A percentile compares a stretch with the other conserved stretches of the same genome.
Conservation (phyloP, 1,139 yeast genomes). For the Tardiomyces digboiensis region DNA sequence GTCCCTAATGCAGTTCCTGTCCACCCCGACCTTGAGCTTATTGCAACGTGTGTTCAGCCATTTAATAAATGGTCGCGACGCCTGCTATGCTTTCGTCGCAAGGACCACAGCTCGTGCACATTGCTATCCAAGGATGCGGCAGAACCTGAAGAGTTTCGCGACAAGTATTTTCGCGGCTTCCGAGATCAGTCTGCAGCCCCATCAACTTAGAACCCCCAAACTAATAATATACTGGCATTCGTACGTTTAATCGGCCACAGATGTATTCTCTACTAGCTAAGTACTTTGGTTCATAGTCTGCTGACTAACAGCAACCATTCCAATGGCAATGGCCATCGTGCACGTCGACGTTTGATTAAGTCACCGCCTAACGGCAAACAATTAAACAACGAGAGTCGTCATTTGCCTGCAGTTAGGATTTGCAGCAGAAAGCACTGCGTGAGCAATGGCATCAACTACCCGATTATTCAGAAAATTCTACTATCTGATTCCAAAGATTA, state of each 20-base stretch:
- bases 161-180: conserved; percentile 68
- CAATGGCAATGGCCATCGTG: background rate
- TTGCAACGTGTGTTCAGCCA: conserved; percentile 74
- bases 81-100: conserved; percentile 66
- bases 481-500: conserved; percentile 22
- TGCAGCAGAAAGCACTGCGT: too few species aligned
- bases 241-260: too few species aligned
- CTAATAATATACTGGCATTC: background rate
- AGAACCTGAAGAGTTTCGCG: conserved; percentile 53
- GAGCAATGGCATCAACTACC: too few species aligned
- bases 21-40: conserved; percentile 60
- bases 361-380: background rate
- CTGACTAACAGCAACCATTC: background rate
- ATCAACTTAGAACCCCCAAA: background rate
- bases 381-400: too few species aligned
- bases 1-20: conserved; percentile 63
- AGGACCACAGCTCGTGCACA: conserved; percentile 40
- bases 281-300: too few species aligned
- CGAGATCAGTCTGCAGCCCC: conserved; percentile 1
- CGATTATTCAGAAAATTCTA: conserved; percentile 17
- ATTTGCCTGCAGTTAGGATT: too few species aligned
- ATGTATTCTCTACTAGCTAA: too few species aligned
- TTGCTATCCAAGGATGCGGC: background rate
- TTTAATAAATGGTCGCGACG: conserved; percentile 89
- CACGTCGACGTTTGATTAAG: background rate